Evolutionary conservation across 345 rosid genomes (phyloP).

Genomic region (Rhodamnia rubescens): DNA sequence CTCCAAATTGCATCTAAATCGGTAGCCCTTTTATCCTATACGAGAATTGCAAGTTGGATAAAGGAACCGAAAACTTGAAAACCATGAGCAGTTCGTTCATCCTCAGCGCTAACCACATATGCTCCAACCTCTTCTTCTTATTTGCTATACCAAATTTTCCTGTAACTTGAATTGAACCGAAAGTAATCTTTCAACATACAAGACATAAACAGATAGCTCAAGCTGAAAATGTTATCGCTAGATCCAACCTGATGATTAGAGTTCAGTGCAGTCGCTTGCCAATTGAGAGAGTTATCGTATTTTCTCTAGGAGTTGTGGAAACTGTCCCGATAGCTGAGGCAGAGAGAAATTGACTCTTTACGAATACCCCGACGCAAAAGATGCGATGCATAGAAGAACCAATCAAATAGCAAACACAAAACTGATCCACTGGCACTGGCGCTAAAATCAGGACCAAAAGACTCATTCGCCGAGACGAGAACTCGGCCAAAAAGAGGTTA

Average conservation of each 20-base stretch:
- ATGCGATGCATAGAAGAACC: neutral
- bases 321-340: neutral
- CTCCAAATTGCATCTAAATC: neutral
- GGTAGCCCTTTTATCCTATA: neutral
- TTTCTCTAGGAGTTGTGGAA: neutral
- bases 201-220: neutral
- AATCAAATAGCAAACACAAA: neutral
- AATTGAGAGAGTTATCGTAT: neutral
- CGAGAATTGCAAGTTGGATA: neutral
- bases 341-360: neutral
- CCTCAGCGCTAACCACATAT: neutral
- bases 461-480: neutral
- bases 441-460: neutral
- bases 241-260: neutral
- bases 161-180: neutral
- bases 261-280: neutral
- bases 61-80: neutral
- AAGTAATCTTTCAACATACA: neutral
- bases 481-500: neutral
- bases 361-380: neutral
- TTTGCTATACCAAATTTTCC: neutral
- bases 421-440: neutral
- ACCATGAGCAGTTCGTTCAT: neutral
- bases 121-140: neutral
- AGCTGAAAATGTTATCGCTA: neutral